These are phyloP conservation scores for Dioszegia crocea DNA, from an alignment of 768 basidiomycete species.

Conservation along the genomic window DNA sequence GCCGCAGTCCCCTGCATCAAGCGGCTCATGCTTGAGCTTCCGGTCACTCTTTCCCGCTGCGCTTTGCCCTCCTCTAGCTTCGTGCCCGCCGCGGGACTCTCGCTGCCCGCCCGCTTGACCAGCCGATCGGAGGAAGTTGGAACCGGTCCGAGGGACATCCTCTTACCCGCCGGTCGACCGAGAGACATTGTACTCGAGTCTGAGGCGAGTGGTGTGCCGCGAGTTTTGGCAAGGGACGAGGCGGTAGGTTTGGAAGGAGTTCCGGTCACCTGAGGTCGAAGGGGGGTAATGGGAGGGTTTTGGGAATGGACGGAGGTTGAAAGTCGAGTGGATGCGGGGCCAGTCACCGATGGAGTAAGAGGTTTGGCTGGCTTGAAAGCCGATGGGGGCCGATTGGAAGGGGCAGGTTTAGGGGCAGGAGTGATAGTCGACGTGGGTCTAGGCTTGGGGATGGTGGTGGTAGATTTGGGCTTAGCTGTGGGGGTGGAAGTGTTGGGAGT, in stretches of 20 bases:
- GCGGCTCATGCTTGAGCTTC: constrained; percentile 17
- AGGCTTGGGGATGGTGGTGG: not conserved
- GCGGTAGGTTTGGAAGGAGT: constrained; percentile 41
- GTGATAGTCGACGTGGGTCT: not conserved
- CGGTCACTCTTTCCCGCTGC: not conserved
- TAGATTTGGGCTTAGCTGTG: not conserved
- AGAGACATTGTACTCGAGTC: not conserved
- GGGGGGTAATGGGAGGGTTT: constrained; percentile 12
- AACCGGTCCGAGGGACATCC: constrained; percentile 9
- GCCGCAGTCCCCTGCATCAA: constrained; percentile 41
- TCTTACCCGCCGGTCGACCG: not conserved
- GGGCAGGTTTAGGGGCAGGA: not conserved
- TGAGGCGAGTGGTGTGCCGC: constrained; percentile 8
- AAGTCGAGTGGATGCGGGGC: constrained; percentile 12
- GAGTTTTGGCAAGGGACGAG: constrained; percentile 34
- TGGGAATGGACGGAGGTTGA: not conserved
- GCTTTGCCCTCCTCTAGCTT: not conserved
- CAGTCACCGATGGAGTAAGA: constrained; percentile 25
- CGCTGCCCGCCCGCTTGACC: not conserved
- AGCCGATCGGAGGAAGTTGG: not conserved
- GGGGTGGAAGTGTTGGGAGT: not conserved
- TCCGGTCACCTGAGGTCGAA: constrained; percentile 38
- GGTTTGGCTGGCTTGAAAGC: constrained; percentile 12
- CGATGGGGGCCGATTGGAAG: not conserved
- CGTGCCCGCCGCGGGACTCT: constrained; percentile 1